Evolutionary conservation across 202 grass and related monocot genomes (phyloP), one percentile per base, ranked within the genome.

Genomic region (Cymbopogon flexuosus): DNA sequence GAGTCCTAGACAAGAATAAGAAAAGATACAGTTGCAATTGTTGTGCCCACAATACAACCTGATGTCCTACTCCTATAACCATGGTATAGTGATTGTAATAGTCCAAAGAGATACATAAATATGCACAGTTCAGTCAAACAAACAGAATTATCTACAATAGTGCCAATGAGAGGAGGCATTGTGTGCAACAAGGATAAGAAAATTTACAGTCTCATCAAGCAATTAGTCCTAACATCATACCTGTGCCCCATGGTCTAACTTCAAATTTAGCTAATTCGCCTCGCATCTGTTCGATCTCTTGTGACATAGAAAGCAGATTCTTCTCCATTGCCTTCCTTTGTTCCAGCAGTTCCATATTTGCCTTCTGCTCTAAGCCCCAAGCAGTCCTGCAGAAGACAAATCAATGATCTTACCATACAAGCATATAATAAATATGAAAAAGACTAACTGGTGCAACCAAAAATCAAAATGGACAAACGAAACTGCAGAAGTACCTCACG

Each of bases 321-420:
- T 97, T 94, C 54, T 97, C 94, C 92, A 97, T 94, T 72, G 86
- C 83, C 81, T 85, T 87, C 78, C 73, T 90, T 85, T 94, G 94
- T 79, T 97, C 94, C 84, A 94, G 83, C 82, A 94, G 76, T 79
- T 94, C 88, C 70, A 94, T 73, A 67, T 97, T 97, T 82, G 79
- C 88, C 69, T 94, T 94, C 64, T 84, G 86, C 86, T 97, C 92
- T 46, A 86, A 58, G 36, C 87, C 92, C 29, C 87, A 84, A 84
- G 81, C 35, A 89, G 9, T 87, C 68, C 94, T 97, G 62, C 62
- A 24, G 35, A 76, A 88, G 78, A 72, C n/a, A 84, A 82, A 62
- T 30, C 70, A 63, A 85, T 45, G 52, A 70, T 43, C 76, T 49
- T 70, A 77, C 7, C 19, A 21, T 19, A 56, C 22, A 40, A 82